Base-by-base conservation (phyloP, 768 basidiomycete genomes). In the Termitomyces sp. region DNA sequence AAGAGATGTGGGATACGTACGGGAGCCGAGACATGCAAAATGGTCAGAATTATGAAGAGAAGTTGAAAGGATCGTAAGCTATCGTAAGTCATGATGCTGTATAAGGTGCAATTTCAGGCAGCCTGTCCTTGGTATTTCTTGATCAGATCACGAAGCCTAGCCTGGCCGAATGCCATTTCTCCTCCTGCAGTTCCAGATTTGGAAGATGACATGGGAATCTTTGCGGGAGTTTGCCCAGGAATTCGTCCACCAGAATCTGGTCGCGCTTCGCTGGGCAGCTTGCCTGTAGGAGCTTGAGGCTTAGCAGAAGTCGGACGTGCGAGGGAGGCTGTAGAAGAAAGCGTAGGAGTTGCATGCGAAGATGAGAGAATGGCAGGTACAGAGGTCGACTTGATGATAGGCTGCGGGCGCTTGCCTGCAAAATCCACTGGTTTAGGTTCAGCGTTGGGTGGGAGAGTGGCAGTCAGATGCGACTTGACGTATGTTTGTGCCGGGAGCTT, bases 311-410 rank as follows among this genome's bases (percentile, higher is more conserved):
- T 58, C 50, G 82, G 81, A 9, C 86, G 80, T 7, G 87, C 89
- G 22, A 92, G 81, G 3, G 90, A 91, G 5, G 89, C 91, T 1
- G 90, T 91, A 0, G 88, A 86, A 4, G 90, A 90, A 3, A 92
- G 73, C 67, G 82, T 86, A 0, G 91, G 91, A 3, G 79, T 81
- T 13, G 91, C 91, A 63, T 87, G 83, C 0, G 89, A 91, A 0
- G 88, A 88, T 0, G 89, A 90, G 6, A 92, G 65, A 22, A 86
- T 70, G 0, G 89, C 89, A 20, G 89, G 88, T 1, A 87, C 87
- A 13, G 86, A 87, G 20, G 84, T 70, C n/a, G 85, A 82, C 68
- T 91, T 89, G 65, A 80, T 76, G 42, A 81, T 65, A 16, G 78
- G 74, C 55, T 74, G 75, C 39, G 76, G 67, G 42, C 66, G 69